Conservation (phyloP, 805 yeast genomes). For the baker's yeast (Saccharomyces cerevisiae) region DNA sequence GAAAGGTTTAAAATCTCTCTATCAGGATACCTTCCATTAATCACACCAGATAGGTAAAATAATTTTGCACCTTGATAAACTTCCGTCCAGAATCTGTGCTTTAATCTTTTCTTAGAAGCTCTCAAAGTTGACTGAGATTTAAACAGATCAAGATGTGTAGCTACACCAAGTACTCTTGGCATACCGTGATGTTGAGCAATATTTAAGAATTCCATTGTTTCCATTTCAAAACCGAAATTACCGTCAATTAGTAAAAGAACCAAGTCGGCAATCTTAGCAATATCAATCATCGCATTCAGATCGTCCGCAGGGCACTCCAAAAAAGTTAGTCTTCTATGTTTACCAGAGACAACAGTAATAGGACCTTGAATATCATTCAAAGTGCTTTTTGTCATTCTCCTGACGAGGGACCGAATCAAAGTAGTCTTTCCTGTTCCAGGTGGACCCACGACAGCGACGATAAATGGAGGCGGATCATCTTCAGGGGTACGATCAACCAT, state of each 20-base stretch:
- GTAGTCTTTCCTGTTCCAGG: slow-evolving; percentile 98
- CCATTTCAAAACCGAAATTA: slow-evolving; percentile 98
- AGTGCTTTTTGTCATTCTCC: slow-evolving; percentile 81
- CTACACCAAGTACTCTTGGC: slow-evolving; percentile 92
- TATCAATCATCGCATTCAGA: slow-evolving; percentile 89
- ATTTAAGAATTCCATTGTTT: slow-evolving; percentile 96
- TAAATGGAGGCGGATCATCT: slow-evolving; percentile 94
- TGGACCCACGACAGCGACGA: slow-evolving; percentile 96
- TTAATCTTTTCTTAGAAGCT: slow-evolving; percentile 83
- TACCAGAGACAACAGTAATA: slow-evolving; percentile 91
- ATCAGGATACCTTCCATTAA: slow-evolving; percentile 96
- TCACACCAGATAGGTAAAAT: slow-evolving; percentile 88
- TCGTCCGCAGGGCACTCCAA: slow-evolving; percentile 84
- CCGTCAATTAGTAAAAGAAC: slow-evolving; percentile 89
- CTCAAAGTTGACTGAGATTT: slow-evolving; percentile 82
- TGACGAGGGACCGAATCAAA: slow-evolving; percentile 76
- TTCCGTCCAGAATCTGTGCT: slow-evolving; percentile 97
- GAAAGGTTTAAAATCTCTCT: slow-evolving; percentile 87
- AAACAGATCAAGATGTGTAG: slow-evolving; percentile 92
- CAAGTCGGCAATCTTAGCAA: slow-evolving; percentile 90
- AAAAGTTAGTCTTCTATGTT: slow-evolving; percentile 83
- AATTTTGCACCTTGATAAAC: slow-evolving; percentile 97
- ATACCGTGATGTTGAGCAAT: slow-evolving; percentile 97
- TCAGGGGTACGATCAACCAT: slow-evolving; percentile 97
- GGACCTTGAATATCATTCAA: slow-evolving; percentile 89